Conservation (phyloP, 331 rosid genomes). For the Pyracantha coccinea region DNA sequence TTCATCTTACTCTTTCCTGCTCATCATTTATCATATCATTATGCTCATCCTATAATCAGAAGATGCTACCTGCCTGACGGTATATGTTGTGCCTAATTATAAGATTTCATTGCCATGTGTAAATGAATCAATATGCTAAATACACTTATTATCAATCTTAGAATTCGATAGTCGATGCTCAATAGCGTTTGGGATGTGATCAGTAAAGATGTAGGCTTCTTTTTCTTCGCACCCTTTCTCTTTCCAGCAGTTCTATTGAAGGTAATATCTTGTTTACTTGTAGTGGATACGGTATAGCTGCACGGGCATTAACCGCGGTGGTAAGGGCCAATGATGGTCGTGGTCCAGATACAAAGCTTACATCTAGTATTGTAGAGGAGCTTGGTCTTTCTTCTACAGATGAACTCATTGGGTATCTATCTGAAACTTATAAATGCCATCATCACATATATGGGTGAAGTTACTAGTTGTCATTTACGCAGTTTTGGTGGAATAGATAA, state of each 20-base stretch:
- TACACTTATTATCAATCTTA: background rate
- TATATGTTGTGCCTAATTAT: background rate
- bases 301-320: slow-evolving; percentile 83
- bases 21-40: background rate
- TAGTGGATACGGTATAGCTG: slow-evolving; percentile 96
- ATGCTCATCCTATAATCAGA: background rate
- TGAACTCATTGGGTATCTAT: slow-evolving; percentile 78
- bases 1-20: background rate
- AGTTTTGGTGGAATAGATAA: background rate
- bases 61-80: too few relatives aligned
- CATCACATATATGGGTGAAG: slow-evolving; percentile 6
- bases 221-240: background rate
- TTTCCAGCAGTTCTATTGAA: slow-evolving; percentile 14
- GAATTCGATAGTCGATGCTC: background rate
- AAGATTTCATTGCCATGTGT: background rate
- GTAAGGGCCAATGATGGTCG: slow-evolving; percentile 84
- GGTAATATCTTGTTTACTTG: slow-evolving; percentile 20
- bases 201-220: background rate
- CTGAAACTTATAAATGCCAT: slow-evolving; percentile 6
- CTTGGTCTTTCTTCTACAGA: slow-evolving; percentile 75
- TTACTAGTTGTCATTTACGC: slow-evolving; percentile 7
- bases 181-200: background rate
- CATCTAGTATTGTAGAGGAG: slow-evolving; percentile 41
- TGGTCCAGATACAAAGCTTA: slow-evolving; percentile 66
- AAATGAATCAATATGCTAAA: background rate